Evolutionary conservation across 225 moss, liverwort and hornwort genomes (phyloP).

Genomic region (Straminergon stramineum): DNA sequence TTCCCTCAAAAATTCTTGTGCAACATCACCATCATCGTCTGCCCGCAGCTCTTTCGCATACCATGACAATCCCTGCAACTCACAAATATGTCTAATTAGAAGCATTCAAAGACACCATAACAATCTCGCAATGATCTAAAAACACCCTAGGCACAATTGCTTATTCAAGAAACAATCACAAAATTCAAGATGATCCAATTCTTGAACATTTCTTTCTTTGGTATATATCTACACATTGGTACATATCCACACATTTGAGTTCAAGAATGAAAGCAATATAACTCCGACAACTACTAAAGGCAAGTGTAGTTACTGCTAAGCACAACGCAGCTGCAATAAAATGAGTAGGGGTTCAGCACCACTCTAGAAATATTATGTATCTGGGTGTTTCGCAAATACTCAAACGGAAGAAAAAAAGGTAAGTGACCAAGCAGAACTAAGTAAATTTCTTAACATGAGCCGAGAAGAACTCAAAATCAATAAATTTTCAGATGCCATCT

Average conservation of each 20-base stretch:
- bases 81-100: background rate
- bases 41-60: constrained; percentile 70
- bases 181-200: background rate
- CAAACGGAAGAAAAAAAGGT: background rate
- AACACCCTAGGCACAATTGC: background rate
- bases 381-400: background rate
- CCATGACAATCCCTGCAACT: constrained; percentile 76
- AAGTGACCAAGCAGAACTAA: background rate
- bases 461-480: background rate
- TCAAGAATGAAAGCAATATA: background rate
- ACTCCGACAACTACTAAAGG: background rate
- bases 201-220: background rate
- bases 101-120: background rate
- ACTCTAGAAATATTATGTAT: background rate
- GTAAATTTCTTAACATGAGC: background rate
- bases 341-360: background rate
- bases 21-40: constrained; percentile 88
- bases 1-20: constrained; percentile 92
- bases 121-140: background rate
- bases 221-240: background rate
- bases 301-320: background rate
- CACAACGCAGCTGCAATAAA: background rate
- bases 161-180: background rate
- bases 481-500: background rate
- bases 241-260: background rate